Conservation (phyloP, 768 basidiomycete genomes). For the Leccinum obscurum region DNA sequence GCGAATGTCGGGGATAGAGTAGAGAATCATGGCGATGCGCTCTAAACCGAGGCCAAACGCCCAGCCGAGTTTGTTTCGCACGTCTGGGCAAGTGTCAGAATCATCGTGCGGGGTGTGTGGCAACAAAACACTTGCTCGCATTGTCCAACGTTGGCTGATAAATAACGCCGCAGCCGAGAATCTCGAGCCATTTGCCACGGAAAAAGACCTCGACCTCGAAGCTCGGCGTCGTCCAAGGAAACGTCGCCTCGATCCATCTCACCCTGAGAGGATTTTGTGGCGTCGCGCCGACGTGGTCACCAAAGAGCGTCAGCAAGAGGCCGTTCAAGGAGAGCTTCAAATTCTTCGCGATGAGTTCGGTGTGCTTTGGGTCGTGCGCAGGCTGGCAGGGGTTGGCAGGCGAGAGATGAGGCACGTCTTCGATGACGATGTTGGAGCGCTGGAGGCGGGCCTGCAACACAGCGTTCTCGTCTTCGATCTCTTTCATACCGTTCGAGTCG, state of each 20-base stretch:
- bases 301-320: slow-evolving; percentile 81
- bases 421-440: slow-evolving; percentile 77
- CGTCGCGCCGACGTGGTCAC: slow-evolving; percentile 49
- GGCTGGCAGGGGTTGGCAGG: slow-evolving; percentile 79
- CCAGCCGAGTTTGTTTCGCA: slow-evolving; percentile 89
- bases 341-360: slow-evolving; percentile 76
- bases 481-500: slow-evolving; percentile 53
- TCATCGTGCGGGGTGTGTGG: not conserved
- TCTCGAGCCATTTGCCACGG: slow-evolving; percentile 95
- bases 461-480: slow-evolving; percentile 72
- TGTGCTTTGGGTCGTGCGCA: slow-evolving; percentile 70
- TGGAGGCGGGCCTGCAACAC: slow-evolving; percentile 59
- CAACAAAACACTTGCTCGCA: slow-evolving; percentile 59
- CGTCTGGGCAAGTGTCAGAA: slow-evolving; percentile 45
- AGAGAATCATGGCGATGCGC: slow-evolving; percentile 97
- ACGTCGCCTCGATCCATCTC: slow-evolving; percentile 97
- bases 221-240: slow-evolving; percentile 97
- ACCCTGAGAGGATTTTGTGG: slow-evolving; percentile 76
- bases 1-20: slow-evolving; percentile 95
- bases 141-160: slow-evolving; percentile 85
- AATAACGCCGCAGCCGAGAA: slow-evolving; percentile 92
- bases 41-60: slow-evolving; percentile 98
- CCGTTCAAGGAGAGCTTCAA: slow-evolving; percentile 89
- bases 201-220: slow-evolving; percentile 98
- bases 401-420: slow-evolving; percentile 78